Evolutionary conservation across 2,329 filamentous ascomycete genomes (phyloP).

Genomic region (Beauveria bassiana): DNA sequence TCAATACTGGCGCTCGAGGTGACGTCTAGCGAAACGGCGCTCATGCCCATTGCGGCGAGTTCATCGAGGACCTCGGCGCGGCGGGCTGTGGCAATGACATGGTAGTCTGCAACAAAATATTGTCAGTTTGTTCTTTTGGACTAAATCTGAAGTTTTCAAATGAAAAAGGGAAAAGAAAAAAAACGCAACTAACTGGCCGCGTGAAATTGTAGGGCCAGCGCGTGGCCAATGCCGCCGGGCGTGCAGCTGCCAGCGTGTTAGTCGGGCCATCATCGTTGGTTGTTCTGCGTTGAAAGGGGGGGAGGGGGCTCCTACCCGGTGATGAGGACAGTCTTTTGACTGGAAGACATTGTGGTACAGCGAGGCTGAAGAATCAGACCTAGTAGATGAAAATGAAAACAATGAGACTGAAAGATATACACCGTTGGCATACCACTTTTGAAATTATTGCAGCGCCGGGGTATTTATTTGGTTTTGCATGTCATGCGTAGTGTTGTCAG

Average conservation of each 20-base stretch:
- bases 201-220: conserved; percentile 38
- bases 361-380: too few relatives aligned
- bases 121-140: too few relatives aligned
- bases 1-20: conserved; percentile 43
- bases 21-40: conserved; percentile 44
- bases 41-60: conserved; percentile 40
- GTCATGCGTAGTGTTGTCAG: background rate
- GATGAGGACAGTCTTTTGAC: conserved; percentile 3
- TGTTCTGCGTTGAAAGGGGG: too few relatives aligned
- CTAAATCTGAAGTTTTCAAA: background rate
- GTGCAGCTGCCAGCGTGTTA: conserved; percentile 5
- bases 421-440: background rate
- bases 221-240: conserved; percentile 40
- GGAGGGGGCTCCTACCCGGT: background rate
- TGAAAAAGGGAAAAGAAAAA: background rate
- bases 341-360: background rate
- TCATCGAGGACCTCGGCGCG: conserved; percentile 38
- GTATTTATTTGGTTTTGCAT: background rate
- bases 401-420: too few relatives aligned
- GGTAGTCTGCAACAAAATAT: conserved; percentile 30
- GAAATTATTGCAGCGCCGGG: background rate
- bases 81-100: conserved; percentile 51
- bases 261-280: background rate
- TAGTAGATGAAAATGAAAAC: background rate
- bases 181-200: background rate